Evolutionary conservation across 352 stramenopile genomes (phyloP).

Genomic region (Phytopythium litorale): DNA sequence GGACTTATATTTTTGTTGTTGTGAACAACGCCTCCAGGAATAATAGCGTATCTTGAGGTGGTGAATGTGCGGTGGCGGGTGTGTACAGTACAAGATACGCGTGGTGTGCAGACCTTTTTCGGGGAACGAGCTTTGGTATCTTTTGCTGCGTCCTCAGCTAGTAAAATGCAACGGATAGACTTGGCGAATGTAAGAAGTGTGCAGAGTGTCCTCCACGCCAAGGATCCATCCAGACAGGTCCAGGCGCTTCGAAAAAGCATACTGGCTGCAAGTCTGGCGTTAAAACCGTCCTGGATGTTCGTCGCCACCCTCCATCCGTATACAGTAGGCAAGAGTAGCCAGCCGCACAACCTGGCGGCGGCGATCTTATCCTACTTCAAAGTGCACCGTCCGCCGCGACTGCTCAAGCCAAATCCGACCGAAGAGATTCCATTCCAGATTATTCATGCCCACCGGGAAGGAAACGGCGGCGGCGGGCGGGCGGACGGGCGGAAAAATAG

Average conservation of each 20-base stretch:
- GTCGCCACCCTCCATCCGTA: neutral
- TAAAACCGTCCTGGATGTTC: neutral
- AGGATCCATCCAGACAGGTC: neutral
- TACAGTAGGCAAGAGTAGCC: neutral
- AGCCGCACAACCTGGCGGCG: neutral
- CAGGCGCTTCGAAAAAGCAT: conserved; percentile 2
- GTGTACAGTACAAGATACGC: neutral
- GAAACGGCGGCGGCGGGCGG: no score
- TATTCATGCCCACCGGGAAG: neutral
- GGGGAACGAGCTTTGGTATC: neutral
- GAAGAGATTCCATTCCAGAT: neutral
- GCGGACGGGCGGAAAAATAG: neutral
- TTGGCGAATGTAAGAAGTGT: neutral
- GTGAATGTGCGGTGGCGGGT: no score
- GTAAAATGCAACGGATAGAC: neutral
- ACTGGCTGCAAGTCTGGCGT: neutral
- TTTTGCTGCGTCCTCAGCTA: neutral
- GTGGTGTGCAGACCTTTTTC: conserved; percentile 1
- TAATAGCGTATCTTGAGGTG: neutral
- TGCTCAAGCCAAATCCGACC: neutral
- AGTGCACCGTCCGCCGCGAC: conserved; percentile 1
- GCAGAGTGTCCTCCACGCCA: neutral
- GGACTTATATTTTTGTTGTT: neutral
- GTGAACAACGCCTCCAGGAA: neutral
- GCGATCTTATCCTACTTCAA: conserved; percentile 2